These are phyloP conservation scores for Cyathus striatus DNA, from an alignment of 768 basidiomycete species.

Conservation along the genomic window DNA sequence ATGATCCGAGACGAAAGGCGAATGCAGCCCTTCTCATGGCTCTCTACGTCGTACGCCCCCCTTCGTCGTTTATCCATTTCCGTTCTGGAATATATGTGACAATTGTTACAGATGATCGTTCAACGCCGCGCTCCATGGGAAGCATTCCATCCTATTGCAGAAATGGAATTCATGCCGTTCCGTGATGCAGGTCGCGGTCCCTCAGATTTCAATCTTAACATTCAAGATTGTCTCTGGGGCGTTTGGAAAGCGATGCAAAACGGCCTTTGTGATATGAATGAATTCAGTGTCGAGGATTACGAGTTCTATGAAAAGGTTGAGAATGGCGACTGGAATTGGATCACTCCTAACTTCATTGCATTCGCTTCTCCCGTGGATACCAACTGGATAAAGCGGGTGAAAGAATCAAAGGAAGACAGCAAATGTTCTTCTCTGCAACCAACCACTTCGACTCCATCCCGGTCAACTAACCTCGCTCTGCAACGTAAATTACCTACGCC, in stretches of 20 bases:
- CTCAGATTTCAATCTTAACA: conserved; percentile 88
- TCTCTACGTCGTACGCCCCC: conserved; percentile 74
- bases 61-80: conserved; percentile 3
- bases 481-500: conserved; percentile 75
- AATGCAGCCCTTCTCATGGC: conserved; percentile 95
- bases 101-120: conserved; percentile 75
- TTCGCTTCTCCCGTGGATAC: conserved; percentile 90
- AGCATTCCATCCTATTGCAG: conserved; percentile 90
- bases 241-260: conserved; percentile 90
- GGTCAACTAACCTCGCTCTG: conserved; percentile 47
- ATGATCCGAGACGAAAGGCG: conserved; percentile 82
- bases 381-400: conserved; percentile 73
- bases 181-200: conserved; percentile 91
- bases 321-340: conserved; percentile 95
- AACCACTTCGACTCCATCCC: conserved; percentile 18
- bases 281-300: conserved; percentile 90
- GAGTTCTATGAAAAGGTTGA: conserved; percentile 94
- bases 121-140: conserved; percentile 88
- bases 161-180: conserved; percentile 92
- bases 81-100: conserved; percentile 8
- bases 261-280: conserved; percentile 89
- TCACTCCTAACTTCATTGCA: conserved; percentile 87
- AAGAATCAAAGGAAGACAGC: conserved; percentile 49
- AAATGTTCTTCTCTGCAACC: conserved; percentile 18
- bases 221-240: conserved; percentile 89